These are phyloP conservation scores for Puccinia coronata DNA, from an alignment of 1,284 basidiomycete species.

Conservation along the genomic window DNA sequence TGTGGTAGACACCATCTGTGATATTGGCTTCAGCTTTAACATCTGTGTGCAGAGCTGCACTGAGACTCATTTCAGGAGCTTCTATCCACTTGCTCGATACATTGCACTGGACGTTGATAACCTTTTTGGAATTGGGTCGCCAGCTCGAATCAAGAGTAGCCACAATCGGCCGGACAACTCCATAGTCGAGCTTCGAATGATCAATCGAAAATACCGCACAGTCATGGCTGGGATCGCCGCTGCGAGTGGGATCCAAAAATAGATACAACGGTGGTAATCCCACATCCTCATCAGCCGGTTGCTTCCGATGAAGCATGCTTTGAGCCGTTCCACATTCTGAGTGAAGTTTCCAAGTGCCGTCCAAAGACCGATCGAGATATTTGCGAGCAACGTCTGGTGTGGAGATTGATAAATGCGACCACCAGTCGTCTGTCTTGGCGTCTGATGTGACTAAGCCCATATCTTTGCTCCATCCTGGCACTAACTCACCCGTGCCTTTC, in stretches of 20 bases:
- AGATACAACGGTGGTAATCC: slow-evolving; percentile 71
- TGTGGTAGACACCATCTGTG: slow-evolving; percentile 68
- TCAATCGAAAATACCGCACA: slow-evolving; percentile 78
- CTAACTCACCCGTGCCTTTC: slow-evolving; percentile 69
- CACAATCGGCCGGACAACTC: slow-evolving; percentile 73
- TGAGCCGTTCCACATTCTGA: slow-evolving; percentile 88
- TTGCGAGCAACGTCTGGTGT: slow-evolving; percentile 64
- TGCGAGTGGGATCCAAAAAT: slow-evolving; percentile 79
- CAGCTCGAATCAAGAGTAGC: slow-evolving; percentile 72
- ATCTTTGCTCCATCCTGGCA: slow-evolving; percentile 80
- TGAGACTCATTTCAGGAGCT: slow-evolving; percentile 62
- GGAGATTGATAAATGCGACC: slow-evolving; percentile 69
- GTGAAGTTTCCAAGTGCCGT: slow-evolving; percentile 75
- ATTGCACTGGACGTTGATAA: slow-evolving; percentile 65
- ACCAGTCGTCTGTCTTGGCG: slow-evolving; percentile 68
- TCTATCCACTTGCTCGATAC: slow-evolving; percentile 70
- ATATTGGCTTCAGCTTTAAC: slow-evolving; percentile 64
- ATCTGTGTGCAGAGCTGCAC: slow-evolving; percentile 61
- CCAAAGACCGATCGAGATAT: slow-evolving; percentile 75
- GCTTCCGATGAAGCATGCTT: slow-evolving; percentile 75
- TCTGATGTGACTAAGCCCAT: slow-evolving; percentile 73
- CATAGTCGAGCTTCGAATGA: slow-evolving; percentile 74
- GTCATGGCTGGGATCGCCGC: slow-evolving; percentile 71
- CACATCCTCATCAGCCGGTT: slow-evolving; percentile 61
- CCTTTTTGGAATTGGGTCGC: slow-evolving; percentile 68